Base-by-base conservation (phyloP, 352 stramenopile genomes). In the Pelagophyceae sp. region DNA sequence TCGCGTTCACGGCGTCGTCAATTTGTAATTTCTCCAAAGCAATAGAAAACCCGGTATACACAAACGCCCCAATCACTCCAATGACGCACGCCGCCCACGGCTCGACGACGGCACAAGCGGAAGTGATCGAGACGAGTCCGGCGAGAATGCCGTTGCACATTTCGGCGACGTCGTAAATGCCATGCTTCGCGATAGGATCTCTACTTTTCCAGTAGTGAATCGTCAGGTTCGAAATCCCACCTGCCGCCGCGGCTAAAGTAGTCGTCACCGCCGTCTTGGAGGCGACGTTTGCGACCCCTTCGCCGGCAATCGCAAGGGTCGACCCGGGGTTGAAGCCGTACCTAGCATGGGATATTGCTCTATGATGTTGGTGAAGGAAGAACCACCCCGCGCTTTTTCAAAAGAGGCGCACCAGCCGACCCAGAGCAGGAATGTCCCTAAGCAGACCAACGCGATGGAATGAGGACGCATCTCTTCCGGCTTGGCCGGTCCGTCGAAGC, bases 241-340 rank as follows among this genome's bases (percentile, higher is more conserved):
- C 89, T 25, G 80, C 78, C 54, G 87, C 84, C 19, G 88, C 88
- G 33, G 83, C 77, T 67, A 95, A 76, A 54, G 89, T 93, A 25
- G 88, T 92, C 37, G 85, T 94, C 38, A 94, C 86, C 45, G 88
- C 86, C 45, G 81, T 83, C 40, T 91, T 83, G 63, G 85, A 81
- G 45, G 83, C 81, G 20, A 88, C 76, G 29, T 80, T 70, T 25
- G 77, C 81, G 29, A 72, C 67, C 17, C 78, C 71, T n/a, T 72
- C 72, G 11, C 45, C 45, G 33, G 75, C 82, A 78, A 89, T 89
- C n/a, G 50, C 79, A 35, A 90, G 77, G 51, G 88, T 89, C 45
- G 85, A 92, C 60, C 89, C 89, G 72, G 83, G 81, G 82, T 95
- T 95, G 83, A 95, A 95, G 35, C 90, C 89, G 76, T 92, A 93